Conservation (phyloP, 768 basidiomycete genomes). For the Boletus tylopilopsis region DNA sequence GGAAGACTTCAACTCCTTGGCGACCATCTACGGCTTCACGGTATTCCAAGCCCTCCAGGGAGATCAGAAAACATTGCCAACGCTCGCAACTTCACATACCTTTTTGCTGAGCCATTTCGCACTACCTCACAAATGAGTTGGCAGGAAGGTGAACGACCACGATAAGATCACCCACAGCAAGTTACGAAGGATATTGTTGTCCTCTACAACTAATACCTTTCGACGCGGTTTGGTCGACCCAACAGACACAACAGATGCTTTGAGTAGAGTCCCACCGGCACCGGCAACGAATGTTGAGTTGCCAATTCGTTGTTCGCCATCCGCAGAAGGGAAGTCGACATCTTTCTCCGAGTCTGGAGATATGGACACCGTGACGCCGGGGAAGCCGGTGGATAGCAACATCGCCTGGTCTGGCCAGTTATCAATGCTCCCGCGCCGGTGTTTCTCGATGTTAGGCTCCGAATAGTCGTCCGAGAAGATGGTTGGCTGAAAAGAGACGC, state of each 20-base stretch:
- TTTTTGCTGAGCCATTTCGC: conserved; percentile 67
- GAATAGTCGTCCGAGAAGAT: conserved; percentile 26
- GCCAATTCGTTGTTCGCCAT: conserved; percentile 12
- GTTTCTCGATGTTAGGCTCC: conserved; percentile 17
- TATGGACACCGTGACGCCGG: conserved; percentile 14
- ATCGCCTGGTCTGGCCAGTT: conserved; percentile 22
- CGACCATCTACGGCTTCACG: conserved; percentile 81
- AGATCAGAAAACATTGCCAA: conserved; percentile 1
- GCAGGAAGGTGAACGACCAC: conserved; percentile 4
- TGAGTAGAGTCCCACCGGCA: conserved; percentile 63
- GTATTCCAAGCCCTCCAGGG: conserved; percentile 61
- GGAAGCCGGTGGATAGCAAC: conserved; percentile 3
- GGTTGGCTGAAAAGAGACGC: conserved; percentile 24
- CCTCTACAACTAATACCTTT: conserved; percentile 83
- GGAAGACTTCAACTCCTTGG: conserved; percentile 76
- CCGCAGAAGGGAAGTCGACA: conserved; percentile 12
- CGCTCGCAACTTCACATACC: conserved; percentile 12
- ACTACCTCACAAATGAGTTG: conserved; percentile 28
- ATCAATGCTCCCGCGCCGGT: conserved; percentile 33
- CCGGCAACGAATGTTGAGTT: conserved; percentile 52
- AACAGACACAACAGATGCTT: conserved; percentile 56
- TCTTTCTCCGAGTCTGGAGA: conserved; percentile 32
- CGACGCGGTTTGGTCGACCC: conserved; percentile 43
- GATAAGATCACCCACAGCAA: conserved; percentile 58
- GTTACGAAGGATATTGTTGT: conserved; percentile 81